Evolutionary conservation across 305 asterid genomes (phyloP).

Genomic region (Fraxinus sp.): DNA sequence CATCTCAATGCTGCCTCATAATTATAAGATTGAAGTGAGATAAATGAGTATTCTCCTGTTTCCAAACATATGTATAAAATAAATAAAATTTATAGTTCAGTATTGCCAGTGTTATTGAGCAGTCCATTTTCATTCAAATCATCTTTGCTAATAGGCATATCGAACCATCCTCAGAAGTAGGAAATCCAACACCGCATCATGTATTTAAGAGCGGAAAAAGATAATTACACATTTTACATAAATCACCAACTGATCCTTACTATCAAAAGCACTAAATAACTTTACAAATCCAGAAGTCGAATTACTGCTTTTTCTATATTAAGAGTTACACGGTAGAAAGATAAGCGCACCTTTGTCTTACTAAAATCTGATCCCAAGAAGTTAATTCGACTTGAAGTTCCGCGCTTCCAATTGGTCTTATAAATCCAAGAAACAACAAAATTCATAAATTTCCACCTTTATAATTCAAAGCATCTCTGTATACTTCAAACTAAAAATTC

Average conservation of each 20-base stretch:
- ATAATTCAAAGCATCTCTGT: background rate
- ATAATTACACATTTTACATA: background rate
- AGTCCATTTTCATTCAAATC: background rate
- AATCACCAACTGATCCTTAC: constrained; percentile 6
- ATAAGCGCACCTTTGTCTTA: constrained; percentile 41
- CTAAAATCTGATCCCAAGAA: constrained; percentile 35
- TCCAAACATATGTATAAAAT: background rate
- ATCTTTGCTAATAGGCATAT: background rate
- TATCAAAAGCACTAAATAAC: background rate
- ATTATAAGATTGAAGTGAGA: background rate
- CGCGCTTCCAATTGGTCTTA: constrained; percentile 40
- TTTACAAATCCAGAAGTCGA: background rate
- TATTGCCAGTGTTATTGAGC: background rate
- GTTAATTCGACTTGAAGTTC: constrained; percentile 32
- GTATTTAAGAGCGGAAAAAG: background rate
- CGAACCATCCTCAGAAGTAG: background rate
- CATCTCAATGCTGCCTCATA: background rate
- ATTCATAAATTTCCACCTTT: background rate
- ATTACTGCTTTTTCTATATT: background rate
- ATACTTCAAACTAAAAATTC: background rate
- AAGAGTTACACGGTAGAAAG: constrained; percentile 3
- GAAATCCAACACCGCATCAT: background rate
- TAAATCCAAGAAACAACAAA: constrained; percentile 13
- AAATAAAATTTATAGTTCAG: background rate
- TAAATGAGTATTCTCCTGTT: background rate